Evolutionary conservation across 176 grass and related monocot genomes (phyloP).

Genomic region (Ensete glaucum): DNA sequence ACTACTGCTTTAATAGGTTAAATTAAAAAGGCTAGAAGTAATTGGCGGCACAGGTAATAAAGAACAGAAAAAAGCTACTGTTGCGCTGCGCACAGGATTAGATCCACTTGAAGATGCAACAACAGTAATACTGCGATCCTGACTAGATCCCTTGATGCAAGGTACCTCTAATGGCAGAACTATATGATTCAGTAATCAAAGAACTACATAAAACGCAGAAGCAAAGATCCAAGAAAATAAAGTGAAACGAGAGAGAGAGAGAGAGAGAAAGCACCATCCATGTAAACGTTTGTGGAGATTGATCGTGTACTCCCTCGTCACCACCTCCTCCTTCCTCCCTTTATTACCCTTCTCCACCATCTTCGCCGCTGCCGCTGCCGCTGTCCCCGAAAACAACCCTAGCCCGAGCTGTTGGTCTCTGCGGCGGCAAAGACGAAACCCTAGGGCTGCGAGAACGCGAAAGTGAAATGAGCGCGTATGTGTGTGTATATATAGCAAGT

Average conservation of each 20-base stretch:
- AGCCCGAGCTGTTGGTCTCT: neutral
- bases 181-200: neutral
- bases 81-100: too few species aligned
- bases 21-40: neutral
- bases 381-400: neutral
- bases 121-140: too few species aligned
- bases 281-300: slow-evolving; percentile 4
- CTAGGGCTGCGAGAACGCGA: neutral
- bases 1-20: neutral
- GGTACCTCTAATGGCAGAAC: neutral
- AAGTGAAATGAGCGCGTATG: neutral
- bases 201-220: neutral
- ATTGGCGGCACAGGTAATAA: neutral
- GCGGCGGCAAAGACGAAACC: neutral
- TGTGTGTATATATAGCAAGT: neutral
- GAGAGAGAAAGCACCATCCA: neutral
- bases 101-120: neutral
- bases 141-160: too few species aligned
- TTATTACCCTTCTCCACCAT: slow-evolving; percentile 7
- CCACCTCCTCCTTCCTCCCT: slow-evolving; percentile 6
- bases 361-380: neutral
- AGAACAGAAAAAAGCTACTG: neutral
- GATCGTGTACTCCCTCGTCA: slow-evolving; percentile 13
- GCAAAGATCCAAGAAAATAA: neutral
- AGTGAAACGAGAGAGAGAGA: neutral